These are phyloP conservation scores for Amanita phalloides DNA, from an alignment of 768 basidiomycete genomes.

Conservation along the genomic window DNA sequence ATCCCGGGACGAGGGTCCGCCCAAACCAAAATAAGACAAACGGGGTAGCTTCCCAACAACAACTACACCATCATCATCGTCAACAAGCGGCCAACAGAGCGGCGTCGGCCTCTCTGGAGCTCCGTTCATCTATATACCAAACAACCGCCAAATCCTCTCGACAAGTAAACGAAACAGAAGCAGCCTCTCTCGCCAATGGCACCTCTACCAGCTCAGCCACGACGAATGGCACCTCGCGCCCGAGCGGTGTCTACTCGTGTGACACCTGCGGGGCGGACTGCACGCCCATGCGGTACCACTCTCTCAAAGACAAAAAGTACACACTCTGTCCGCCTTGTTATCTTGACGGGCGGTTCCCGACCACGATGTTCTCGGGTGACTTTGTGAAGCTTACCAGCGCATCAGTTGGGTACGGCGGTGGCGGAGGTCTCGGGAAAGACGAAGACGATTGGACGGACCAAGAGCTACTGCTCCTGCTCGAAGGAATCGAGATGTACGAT, in stretches of 20 bases:
- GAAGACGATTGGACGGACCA: constrained; percentile 81
- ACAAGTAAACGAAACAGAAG: constrained; percentile 57
- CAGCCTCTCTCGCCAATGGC: constrained; percentile 49
- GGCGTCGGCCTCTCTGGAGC: constrained; percentile 70
- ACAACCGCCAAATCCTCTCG: constrained; percentile 79
- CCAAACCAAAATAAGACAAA: constrained; percentile 12
- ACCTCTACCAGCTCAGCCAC: constrained; percentile 13
- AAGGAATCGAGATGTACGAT: constrained; percentile 96
- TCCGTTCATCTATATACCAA: constrained; percentile 82
- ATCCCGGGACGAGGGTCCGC: constrained; percentile 61
- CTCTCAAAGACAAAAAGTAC: constrained; percentile 84
- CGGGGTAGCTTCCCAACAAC: constrained; percentile 1
- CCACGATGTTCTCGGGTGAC: constrained; percentile 92
- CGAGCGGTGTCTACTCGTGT: constrained; percentile 58
- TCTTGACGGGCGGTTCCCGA: constrained; percentile 93
- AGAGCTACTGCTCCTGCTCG: constrained; percentile 81
- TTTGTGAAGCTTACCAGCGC: constrained; percentile 75
- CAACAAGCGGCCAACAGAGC: constrained; percentile 7
- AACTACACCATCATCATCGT: background rate
- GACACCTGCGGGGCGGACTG: constrained; percentile 96
- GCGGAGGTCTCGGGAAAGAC: constrained; percentile 20
- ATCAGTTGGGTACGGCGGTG: constrained; percentile 21
- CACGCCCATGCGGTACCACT: constrained; percentile 81
- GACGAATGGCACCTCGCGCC: constrained; percentile 28
- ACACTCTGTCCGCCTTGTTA: constrained; percentile 90